Evolutionary conservation across 1,139 yeast species (phyloP).

Genomic region (Eremothecium coryli): DNA sequence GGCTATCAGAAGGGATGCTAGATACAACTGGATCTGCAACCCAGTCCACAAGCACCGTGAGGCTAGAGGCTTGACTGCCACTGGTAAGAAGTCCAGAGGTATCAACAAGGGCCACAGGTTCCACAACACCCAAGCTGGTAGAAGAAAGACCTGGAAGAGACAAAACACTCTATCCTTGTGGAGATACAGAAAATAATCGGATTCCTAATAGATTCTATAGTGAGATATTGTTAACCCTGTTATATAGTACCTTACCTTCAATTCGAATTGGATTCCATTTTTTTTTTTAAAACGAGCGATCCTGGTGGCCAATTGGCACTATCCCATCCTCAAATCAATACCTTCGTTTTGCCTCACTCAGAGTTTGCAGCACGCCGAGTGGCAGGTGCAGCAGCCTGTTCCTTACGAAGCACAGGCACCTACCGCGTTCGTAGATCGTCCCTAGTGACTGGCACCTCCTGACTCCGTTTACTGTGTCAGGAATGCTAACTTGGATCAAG

Average conservation of each 20-base stretch:
- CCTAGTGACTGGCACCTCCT: no score
- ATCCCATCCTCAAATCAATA: no score
- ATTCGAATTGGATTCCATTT: conserved; percentile 2
- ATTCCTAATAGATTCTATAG: no score
- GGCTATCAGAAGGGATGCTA: conserved; percentile 98
- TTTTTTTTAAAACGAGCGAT: conserved; percentile 7
- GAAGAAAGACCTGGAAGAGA: conserved; percentile 99
- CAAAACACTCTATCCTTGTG: conserved; percentile 98
- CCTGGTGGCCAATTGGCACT: not conserved
- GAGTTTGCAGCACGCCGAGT: no score
- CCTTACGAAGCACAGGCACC: no score
- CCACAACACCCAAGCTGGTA: conserved; percentile 97
- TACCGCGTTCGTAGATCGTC: no score
- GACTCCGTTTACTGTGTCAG: no score
- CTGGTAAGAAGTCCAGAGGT: conserved; percentile 99
- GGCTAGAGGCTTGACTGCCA: conserved; percentile 96
- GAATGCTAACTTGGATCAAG: no score
- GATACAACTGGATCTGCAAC: conserved; percentile 99
- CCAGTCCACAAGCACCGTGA: conserved; percentile 99
- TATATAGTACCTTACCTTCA: conserved; percentile 5
- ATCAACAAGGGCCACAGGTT: conserved; percentile 99
- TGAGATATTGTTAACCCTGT: no score
- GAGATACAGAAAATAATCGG: conserved; percentile 93
- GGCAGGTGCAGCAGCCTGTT: no score
- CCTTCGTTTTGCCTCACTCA: no score